These are phyloP conservation scores for Flaveria linearis DNA, from an alignment of 129 eudicot genomes.

Conservation along the genomic window DNA sequence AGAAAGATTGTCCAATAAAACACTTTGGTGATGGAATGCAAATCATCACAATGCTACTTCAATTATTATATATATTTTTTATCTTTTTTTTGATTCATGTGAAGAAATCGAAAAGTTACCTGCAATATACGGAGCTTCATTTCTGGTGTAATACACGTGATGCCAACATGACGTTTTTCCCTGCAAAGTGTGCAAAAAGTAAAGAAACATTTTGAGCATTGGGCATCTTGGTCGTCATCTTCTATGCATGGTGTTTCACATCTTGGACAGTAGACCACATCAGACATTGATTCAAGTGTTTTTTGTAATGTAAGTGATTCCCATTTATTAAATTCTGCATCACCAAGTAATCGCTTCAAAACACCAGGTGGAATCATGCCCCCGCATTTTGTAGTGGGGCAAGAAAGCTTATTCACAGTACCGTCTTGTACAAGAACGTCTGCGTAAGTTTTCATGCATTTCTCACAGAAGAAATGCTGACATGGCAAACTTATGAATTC, in stretches of 20 bases:
- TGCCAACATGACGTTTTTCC: slow-evolving; percentile 79
- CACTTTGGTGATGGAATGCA: neutral
- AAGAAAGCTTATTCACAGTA: slow-evolving; percentile 56
- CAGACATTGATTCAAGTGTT: slow-evolving; percentile 87
- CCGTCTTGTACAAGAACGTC: slow-evolving; percentile 72
- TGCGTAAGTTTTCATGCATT: slow-evolving; percentile 73
- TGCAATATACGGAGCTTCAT: slow-evolving; percentile 64
- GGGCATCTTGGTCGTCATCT: slow-evolving; percentile 93
- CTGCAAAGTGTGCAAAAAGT: slow-evolving; percentile 85
- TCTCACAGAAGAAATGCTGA: slow-evolving; percentile 84
- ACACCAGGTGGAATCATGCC: slow-evolving; percentile 82
- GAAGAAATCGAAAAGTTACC: slow-evolving; percentile 41
- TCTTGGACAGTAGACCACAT: slow-evolving; percentile 89
- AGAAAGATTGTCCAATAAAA: too few species aligned
- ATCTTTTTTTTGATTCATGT: neutral
- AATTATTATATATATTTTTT: neutral
- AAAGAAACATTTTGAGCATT: slow-evolving; percentile 82
- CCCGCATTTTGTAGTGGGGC: slow-evolving; percentile 78
- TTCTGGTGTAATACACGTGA: slow-evolving; percentile 76
- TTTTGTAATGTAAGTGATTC: slow-evolving; percentile 73
- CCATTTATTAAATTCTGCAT: slow-evolving; percentile 79
- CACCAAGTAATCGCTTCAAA: slow-evolving; percentile 68
- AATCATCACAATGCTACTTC: neutral
- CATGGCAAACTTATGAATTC: slow-evolving; percentile 86
- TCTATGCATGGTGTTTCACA: slow-evolving; percentile 89